Base-by-base conservation (phyloP, 148 eudicot genomes). In the Drosera capensis region DNA sequence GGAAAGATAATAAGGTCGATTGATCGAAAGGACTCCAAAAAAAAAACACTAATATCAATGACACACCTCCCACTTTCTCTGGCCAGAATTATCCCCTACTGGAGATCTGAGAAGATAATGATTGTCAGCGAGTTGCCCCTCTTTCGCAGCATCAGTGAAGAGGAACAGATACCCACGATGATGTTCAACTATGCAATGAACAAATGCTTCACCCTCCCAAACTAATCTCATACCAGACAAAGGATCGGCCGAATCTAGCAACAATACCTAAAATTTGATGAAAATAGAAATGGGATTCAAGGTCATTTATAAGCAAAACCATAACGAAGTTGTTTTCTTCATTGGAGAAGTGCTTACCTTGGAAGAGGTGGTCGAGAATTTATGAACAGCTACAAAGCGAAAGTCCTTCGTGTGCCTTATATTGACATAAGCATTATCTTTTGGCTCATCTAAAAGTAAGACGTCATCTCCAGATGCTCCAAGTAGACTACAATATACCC, bases 171-270 rank as follows among this genome's bases (percentile, higher is more conserved):
- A 65, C 23, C 92, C 94, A 55, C 47, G 79, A 59, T 88, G 94
- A 67, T 88, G 96, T 75, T 88, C 96, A 42, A 83, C 69, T 47
- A 80, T 60, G 63, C 94, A 88, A 64, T 88, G 94, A 42, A 64
- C 74, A 31, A 71, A 62, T 9, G 74, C 70, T 31, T 62, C 79
- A 53, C 90, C 71, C 62, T 88, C 96, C 96, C 96, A 83, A 20
- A 88, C 81, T 43, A 65, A 66, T 42, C 59, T 70, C 76, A 83
- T 70, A 45, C 70, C 77, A 47, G 94, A 74, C 47, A 80, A 66
- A 52, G 96, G 96, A 70, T 75, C 61, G 26, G 81, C 74, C 63
- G 92, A 75, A 63, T 88, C 70, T 51, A 88, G 71, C 63, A 88
- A 34, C 68, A 67, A 83, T 19, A 83, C 94, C 96, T 83, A 67